Conservation (phyloP, 352 stramenopile genomes). For the Globisporangium sylvaticum region DNA sequence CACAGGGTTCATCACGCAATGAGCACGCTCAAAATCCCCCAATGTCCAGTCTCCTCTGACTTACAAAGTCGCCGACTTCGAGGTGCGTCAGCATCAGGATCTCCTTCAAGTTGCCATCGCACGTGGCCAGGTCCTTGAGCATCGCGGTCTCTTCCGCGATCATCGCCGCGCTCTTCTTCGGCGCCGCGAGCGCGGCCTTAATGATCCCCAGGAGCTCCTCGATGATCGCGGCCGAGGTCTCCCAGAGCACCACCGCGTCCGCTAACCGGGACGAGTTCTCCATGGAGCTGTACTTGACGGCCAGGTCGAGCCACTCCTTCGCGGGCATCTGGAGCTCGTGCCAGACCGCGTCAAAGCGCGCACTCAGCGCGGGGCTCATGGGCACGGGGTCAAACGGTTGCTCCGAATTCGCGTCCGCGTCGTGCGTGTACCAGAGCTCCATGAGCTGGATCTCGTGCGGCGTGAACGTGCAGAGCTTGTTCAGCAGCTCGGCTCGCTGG, state of each 20-base stretch:
- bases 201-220: constrained; percentile 51
- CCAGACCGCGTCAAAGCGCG: constrained; percentile 65
- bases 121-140: constrained; percentile 40
- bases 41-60: neutral
- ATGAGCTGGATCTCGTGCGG: constrained; percentile 59
- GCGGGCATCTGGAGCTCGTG: constrained; percentile 57
- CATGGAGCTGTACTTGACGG: constrained; percentile 73
- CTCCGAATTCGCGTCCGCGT: constrained; percentile 32
- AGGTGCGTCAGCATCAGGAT: constrained; percentile 57
- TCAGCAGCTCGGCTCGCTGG: constrained; percentile 44
- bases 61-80: constrained; percentile 75
- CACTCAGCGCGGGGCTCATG: constrained; percentile 55
- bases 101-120: constrained; percentile 38
- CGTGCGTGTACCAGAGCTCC: constrained; percentile 56
- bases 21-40: neutral
- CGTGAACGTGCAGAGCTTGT: constrained; percentile 42
- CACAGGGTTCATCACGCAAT: neutral
- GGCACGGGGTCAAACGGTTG: constrained; percentile 53
- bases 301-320: constrained; percentile 59
- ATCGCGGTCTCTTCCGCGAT: constrained; percentile 39
- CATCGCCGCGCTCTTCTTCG: constrained; percentile 26
- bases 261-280: constrained; percentile 46
- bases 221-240: constrained; percentile 43
- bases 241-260: constrained; percentile 64
- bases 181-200: constrained; percentile 19